Conservation (phyloP, 805 yeast species). For the Jamesozyma lodderae region DNA sequence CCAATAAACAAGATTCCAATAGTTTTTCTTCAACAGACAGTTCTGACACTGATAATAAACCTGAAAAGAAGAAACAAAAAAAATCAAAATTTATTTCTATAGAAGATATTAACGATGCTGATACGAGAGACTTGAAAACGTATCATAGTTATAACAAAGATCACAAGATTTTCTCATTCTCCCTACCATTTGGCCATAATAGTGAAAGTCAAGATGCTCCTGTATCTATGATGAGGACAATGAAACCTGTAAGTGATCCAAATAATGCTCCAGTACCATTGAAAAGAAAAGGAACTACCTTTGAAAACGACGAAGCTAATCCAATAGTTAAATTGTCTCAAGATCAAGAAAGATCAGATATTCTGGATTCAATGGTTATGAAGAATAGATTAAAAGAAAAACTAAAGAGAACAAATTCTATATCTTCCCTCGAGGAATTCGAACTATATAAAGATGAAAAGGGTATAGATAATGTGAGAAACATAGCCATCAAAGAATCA, state of each 20-base stretch:
- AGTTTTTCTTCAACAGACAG: neutral
- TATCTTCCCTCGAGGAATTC: constrained; percentile 57
- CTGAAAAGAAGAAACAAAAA: neutral
- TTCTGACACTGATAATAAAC: neutral
- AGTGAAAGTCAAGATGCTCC: constrained; percentile 3
- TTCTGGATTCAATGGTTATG: neutral
- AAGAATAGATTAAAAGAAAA: constrained; percentile 22
- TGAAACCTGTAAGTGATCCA: no score
- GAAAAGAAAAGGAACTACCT: no score
- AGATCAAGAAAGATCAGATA: no score
- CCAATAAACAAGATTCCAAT: neutral
- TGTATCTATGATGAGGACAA: constrained; percentile 6
- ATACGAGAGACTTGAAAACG: constrained; percentile 8
- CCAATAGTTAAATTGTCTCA: no score
- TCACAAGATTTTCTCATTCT: constrained; percentile 31
- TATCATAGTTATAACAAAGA: constrained; percentile 7
- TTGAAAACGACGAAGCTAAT: no score
- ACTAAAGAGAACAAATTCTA: constrained; percentile 44
- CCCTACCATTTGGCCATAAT: constrained; percentile 34
- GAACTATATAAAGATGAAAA: constrained; percentile 43
- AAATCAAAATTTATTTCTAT: constrained; percentile 7
- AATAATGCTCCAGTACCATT: no score
- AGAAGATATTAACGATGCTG: constrained; percentile 9
- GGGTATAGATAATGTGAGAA: constrained; percentile 56
- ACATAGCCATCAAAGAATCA: constrained; percentile 61